Base-by-base conservation (phyloP, 345 rosid species). In the Excoecaria cochinchinensis region DNA sequence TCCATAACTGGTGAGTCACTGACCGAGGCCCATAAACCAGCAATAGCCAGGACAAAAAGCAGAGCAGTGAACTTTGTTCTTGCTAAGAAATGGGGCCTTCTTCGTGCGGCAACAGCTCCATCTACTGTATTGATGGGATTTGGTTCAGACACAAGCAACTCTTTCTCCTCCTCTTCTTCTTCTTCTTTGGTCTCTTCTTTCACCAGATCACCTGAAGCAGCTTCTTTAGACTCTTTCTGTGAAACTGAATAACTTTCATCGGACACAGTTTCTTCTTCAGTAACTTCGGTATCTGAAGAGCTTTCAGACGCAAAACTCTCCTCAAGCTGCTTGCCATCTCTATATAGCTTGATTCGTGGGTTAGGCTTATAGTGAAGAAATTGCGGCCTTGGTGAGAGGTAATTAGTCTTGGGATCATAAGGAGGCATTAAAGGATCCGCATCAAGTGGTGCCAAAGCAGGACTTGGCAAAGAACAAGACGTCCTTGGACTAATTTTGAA, bases 281-380 rank as follows among this genome's bases (percentile, higher is more conserved):
- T 81, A 60, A 80, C 62, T 48, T 91, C 94, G 56, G 85, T 64
- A 19, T 89, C 90, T 0, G 89, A 85, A 56, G 74, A 81, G 68
- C 83, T 81, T 59, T 90, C 91, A 6, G 86, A 80, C 58, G 73
- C 72, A 76, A 88, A 86, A 74, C 81, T 69, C 16, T 87, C 89
- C 31, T 87, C 87, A 5, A 91, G 91, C 76, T 82, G 83, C 75
- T 78, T 78, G 21, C 88, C 78, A 42, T 81, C 87, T 66, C 71
- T 77, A 58, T 73, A 83, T 36, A 75, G 77, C 72, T 82, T 86
- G 13, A 89, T 76, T 63, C 91, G 74, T 9, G 90, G 94, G 79
- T 89, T 92, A 3, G 91, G 94, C 61, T 77, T 85, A 52, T 90
- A 88, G 47, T 79, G 86, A 52, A 87, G 89, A 77, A 88, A 90